Percentiles rank a stretch among this genome's conserved stretches.
These are phyloP conservation scores for Amaranthus palmeri DNA, from an alignment of 148 eudicot species.

Conservation along the genomic window DNA sequence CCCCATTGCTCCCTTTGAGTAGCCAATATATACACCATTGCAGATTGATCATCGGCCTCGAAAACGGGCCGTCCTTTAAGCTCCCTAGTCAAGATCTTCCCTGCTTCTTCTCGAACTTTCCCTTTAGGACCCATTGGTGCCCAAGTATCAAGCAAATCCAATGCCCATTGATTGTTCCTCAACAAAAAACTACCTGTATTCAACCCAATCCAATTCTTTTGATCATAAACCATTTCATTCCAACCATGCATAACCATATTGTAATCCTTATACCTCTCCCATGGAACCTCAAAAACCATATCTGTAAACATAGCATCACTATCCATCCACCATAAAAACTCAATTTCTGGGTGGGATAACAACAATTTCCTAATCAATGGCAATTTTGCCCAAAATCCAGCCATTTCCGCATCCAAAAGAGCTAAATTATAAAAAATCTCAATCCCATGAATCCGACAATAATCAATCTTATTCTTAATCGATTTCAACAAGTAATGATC, in stretches of 20 bases:
- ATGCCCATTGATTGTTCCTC: conserved; percentile 66
- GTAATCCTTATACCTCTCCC: conserved; percentile 53
- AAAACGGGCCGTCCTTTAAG: conserved; percentile 68
- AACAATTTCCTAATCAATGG: conserved; percentile 61
- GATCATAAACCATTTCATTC: conserved; percentile 68
- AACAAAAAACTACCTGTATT: conserved; percentile 68
- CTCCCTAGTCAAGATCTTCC: conserved; percentile 47
- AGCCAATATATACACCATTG: conserved; percentile 61
- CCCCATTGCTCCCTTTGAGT: conserved; percentile 65
- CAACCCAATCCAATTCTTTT: conserved; percentile 77
- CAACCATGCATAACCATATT: conserved; percentile 76
- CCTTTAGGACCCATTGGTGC: conserved; percentile 79
- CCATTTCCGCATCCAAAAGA: conserved; percentile 60
- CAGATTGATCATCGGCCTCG: conserved; percentile 86
- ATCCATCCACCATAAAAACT: conserved; percentile 92
- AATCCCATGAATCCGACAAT: conserved; percentile 71
- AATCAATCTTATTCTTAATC: conserved; percentile 82
- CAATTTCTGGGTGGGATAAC: conserved; percentile 71
- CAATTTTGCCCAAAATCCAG: conserved; percentile 78
- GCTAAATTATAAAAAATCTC: conserved; percentile 76
- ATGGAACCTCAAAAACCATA: conserved; percentile 71
- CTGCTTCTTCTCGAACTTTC: conserved; percentile 57
- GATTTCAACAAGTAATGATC: conserved; percentile 75
- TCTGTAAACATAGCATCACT: conserved; percentile 89
- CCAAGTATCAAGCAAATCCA: conserved; percentile 68